These are phyloP conservation scores for Cutaneotrichosporon curvatum DNA, from an alignment of 1,284 basidiomycete genomes.

Conservation along the genomic window DNA sequence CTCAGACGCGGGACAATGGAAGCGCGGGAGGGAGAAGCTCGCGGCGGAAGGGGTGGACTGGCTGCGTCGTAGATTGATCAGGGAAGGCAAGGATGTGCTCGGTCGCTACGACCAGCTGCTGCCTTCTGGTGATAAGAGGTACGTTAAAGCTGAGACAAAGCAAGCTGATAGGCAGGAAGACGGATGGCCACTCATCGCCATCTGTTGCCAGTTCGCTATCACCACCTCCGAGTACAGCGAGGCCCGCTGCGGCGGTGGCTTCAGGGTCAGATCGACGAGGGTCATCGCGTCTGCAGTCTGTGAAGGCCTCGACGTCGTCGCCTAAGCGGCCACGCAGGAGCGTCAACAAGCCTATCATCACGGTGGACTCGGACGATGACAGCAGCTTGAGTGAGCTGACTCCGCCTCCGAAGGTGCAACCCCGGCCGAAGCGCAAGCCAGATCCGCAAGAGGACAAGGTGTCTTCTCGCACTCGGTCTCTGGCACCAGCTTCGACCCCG, in stretches of 20 bases:
- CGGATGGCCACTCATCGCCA: neutral
- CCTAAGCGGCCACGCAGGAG: neutral
- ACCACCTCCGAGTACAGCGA: neutral
- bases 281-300: too few relatives aligned
- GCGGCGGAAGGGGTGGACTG: slow-evolving; percentile 31
- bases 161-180: neutral
- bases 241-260: too few relatives aligned
- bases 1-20: slow-evolving; percentile 18
- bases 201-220: neutral
- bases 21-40: slow-evolving; percentile 30
- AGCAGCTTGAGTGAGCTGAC: neutral
- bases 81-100: slow-evolving; percentile 40
- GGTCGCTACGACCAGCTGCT: slow-evolving; percentile 24
- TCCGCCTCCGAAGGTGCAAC: too few relatives aligned
- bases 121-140: slow-evolving; percentile 10
- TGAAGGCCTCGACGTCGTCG: neutral
- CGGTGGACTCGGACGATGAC: slow-evolving; percentile 1
- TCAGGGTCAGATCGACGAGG: too few relatives aligned
- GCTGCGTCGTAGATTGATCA: slow-evolving; percentile 33
- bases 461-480: too few relatives aligned
- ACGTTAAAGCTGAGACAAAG: neutral
- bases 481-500: too few relatives aligned
- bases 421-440: too few relatives aligned
- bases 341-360: too few relatives aligned
- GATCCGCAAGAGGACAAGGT: too few relatives aligned